These are phyloP conservation scores for Gremmenia infestans DNA, from an alignment of 2,329 filamentous ascomycete genomes.

Conservation along the genomic window DNA sequence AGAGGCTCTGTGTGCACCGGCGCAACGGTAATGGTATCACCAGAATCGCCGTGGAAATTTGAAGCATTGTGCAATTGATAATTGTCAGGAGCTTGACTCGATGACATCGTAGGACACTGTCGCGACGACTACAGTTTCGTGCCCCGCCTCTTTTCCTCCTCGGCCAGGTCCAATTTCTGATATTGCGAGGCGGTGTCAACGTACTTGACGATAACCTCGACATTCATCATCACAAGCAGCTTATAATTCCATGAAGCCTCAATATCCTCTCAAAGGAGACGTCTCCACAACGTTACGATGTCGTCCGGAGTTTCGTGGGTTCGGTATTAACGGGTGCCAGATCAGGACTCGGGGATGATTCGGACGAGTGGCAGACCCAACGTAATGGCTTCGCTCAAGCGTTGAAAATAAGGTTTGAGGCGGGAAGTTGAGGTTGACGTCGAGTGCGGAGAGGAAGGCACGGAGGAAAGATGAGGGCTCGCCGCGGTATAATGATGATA, in stretches of 20 bases:
- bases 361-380: not conserved
- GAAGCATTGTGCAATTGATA: constrained; percentile 18
- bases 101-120: constrained; percentile 17
- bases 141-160: not conserved
- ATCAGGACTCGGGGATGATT: not conserved
- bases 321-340: not conserved
- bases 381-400: not conserved
- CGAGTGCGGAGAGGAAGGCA: not conserved
- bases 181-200: not conserved
- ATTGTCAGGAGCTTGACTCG: constrained; percentile 14
- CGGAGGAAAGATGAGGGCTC: not conserved
- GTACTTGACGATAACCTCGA: constrained; percentile 1
- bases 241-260: not conserved
- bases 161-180: not conserved
- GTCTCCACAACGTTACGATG: not conserved
- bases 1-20: constrained; percentile 21
- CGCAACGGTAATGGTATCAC: constrained; percentile 10
- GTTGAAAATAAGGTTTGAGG: not conserved
- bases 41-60: constrained; percentile 12
- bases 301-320: not conserved
- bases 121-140: not conserved
- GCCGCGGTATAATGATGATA: not conserved
- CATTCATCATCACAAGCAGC: constrained; percentile 3
- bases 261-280: not conserved
- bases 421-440: not conserved